phyloP scores from a whole-genome alignment of 164 flowering plant genomes.

The Liquidambar formosana region DNA sequence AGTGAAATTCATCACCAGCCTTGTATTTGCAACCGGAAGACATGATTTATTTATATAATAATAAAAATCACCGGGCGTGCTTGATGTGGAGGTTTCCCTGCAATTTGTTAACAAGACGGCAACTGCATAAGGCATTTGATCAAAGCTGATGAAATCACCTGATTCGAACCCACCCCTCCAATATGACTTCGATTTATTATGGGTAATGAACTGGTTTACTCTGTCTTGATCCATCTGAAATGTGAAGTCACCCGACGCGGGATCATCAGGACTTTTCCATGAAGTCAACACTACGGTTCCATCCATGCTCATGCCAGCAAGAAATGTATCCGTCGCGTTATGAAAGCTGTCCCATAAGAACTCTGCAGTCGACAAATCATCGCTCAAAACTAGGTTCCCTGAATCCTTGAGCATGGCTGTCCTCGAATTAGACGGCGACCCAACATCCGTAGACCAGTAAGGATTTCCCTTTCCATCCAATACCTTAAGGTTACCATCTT shows the following conservation, averaged over 20 bases:
- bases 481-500: conserved; percentile 19
- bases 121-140: conserved; percentile 21
- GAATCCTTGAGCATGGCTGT: conserved; percentile 14
- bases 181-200: conserved; percentile 21
- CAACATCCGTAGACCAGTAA: conserved; percentile 4
- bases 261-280: conserved; percentile 26
- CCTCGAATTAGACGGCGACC: neutral
- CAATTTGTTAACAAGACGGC: conserved; percentile 24
- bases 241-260: conserved; percentile 25
- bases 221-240: conserved; percentile 25
- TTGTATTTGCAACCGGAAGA: no score
- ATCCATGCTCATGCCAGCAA: conserved; percentile 33
- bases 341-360: conserved; percentile 34
- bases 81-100: no score
- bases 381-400: conserved; percentile 14
- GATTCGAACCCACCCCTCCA: conserved; percentile 35
- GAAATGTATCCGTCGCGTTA: conserved; percentile 33
- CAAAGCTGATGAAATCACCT: conserved; percentile 12
- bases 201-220: conserved; percentile 17
- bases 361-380: no score
- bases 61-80: no score
- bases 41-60: no score
- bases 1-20: no score
- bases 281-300: conserved; percentile 16
- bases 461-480: neutral